Conservation (phyloP, 805 yeast genomes). For the Zygotorulaspora danielsina region DNA sequence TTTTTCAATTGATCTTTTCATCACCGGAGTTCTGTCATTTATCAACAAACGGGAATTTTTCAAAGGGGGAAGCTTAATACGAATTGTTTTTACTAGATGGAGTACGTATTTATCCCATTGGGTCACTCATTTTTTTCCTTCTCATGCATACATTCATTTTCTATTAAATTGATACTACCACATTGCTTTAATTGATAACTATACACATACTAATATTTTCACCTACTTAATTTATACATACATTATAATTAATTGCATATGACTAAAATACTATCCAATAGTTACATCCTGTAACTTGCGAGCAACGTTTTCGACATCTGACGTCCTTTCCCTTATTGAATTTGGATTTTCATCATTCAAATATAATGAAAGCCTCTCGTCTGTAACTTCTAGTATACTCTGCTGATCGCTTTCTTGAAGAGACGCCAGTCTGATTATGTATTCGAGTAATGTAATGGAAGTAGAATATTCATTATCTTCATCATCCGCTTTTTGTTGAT, state of each 20-base stretch:
- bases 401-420: constrained; percentile 57
- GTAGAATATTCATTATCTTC: constrained; percentile 21
- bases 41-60: not conserved
- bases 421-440: constrained; percentile 53
- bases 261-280: not conserved
- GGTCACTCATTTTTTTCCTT: constrained; percentile 3
- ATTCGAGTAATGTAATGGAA: constrained; percentile 58
- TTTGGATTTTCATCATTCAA: constrained; percentile 50
- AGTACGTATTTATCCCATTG: not conserved
- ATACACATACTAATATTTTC: not conserved
- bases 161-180: not conserved
- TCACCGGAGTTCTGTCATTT: not conserved
- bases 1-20: not conserved
- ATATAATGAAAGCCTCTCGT: constrained; percentile 60
- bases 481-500: constrained; percentile 26
- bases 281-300: not conserved
- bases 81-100: too few relatives aligned
- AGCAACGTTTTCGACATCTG: constrained; percentile 17
- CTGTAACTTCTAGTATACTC: constrained; percentile 52
- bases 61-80: too few relatives aligned
- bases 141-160: constrained; percentile 3
- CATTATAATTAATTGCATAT: constrained; percentile 1
- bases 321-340: constrained; percentile 16
- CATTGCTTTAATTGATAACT: constrained; percentile 1
- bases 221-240: not conserved